Conservation (phyloP, 306 rosid species). For the Lagenaria siceraria region DNA sequence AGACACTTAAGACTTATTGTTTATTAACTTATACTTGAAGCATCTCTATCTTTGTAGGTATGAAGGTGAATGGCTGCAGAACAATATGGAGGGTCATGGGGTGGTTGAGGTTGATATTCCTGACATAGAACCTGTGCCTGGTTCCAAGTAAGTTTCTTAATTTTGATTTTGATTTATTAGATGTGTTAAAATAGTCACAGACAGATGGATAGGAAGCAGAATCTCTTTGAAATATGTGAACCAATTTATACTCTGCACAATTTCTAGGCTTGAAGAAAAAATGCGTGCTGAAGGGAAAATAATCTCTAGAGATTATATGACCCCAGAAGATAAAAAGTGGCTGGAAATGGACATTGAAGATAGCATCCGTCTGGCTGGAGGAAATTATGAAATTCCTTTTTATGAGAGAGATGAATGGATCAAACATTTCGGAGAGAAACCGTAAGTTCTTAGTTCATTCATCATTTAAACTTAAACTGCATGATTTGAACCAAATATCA, state of each 20-base stretch:
- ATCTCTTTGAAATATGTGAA: neutral
- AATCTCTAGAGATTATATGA: constrained; percentile 63
- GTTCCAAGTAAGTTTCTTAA: constrained; percentile 56
- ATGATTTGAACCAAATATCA: neutral
- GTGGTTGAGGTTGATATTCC: constrained; percentile 93
- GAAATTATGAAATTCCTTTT: constrained; percentile 46
- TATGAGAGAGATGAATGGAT: constrained; percentile 79
- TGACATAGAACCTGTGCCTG: constrained; percentile 75
- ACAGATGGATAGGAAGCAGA: neutral
- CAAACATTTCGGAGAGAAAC: constrained; percentile 47
- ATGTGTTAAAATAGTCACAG: neutral
- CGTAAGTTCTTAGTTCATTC: constrained; percentile 39
- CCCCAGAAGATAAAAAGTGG: constrained; percentile 78
- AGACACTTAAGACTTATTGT: constrained; percentile 5
- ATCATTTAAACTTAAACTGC: neutral
- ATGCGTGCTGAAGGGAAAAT: constrained; percentile 86
- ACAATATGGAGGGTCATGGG: constrained; percentile 83
- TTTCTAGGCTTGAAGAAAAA: constrained; percentile 62
- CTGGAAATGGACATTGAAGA: constrained; percentile 95
- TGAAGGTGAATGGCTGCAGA: constrained; percentile 98
- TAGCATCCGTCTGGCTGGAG: constrained; percentile 43
- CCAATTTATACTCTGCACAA: constrained; percentile 17
- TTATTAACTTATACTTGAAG: constrained; percentile 2
- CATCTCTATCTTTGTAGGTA: constrained; percentile 38
- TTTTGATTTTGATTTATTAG: neutral